A percentile compares a stretch with the other conserved stretches of the same genome.
Conservation (phyloP, 768 basidiomycete species). For the Tricholoma saponaceum region DNA sequence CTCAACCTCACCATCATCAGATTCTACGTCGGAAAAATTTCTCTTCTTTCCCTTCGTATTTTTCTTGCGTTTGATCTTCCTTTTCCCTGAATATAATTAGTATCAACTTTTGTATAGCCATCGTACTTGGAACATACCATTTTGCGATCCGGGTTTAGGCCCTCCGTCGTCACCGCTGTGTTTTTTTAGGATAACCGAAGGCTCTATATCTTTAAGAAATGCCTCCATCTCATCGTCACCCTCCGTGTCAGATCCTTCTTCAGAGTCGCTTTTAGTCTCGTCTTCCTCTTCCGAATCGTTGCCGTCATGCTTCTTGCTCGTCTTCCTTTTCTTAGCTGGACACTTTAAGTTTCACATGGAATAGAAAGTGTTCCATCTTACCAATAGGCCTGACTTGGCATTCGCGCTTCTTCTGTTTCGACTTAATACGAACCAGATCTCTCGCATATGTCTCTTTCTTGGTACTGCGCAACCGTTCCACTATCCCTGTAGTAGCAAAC, state of each 20-base stretch:
- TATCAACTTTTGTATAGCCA: neutral
- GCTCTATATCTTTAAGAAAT: neutral
- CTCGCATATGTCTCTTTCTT: neutral
- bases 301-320: neutral
- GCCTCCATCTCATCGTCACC: neutral
- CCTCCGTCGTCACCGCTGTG: neutral
- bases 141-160: neutral
- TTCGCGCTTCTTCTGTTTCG: neutral
- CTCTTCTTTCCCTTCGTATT: neutral
- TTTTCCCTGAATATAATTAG: neutral
- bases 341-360: neutral
- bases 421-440: neutral
- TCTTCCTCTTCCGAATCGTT: neutral
- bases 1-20: neutral
- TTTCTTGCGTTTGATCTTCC: neutral
- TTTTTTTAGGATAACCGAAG: neutral
- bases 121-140: neutral
- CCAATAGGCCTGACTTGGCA: neutral
- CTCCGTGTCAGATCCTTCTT: neutral
- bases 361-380: neutral
- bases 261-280: neutral
- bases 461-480: neutral
- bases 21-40: neutral
- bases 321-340: neutral
- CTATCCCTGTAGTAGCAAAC: neutral